Evolutionary conservation across 2,329 filamentous ascomycete species (phyloP), one percentile per base, ranked within the genome.

Genomic region (Dactylellina drechsleri): DNA sequence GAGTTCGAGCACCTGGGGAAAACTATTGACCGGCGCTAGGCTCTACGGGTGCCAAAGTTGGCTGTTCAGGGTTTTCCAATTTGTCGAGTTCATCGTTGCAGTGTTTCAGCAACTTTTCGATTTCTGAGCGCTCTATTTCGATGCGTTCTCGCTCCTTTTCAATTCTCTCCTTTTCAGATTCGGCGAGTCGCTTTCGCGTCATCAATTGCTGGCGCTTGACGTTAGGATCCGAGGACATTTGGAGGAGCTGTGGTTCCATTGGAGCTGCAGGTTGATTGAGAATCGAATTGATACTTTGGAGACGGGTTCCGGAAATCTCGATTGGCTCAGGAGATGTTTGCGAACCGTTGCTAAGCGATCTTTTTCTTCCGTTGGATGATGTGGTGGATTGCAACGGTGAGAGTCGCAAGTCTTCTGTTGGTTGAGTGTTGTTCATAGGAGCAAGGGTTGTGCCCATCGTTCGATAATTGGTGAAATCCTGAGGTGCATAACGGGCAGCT

Each of bases 381-480:
- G 64, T 60, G 41, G 64, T 54, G 3, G 64, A 15, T 36, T 75
- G 71, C 18, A 75, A 16, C 2, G 71, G 70, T 15, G 70, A 74
- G n/a, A 74, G 62, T 61, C 70, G 43, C 0, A 74, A 36, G 18
- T 74, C 70, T 8, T 67, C 62, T 5, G 56, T 43, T 18, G 57
- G 54, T 45, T 68, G 64, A 5, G 23, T 50, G 36, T 60, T 68
- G 7, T 59, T 54, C 57, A 75, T 75, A 6, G 71, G 71, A 6
- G 71, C 61, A 6, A 75, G 20, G 18, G 71, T 75, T 18, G 71
- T 64, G 26, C 71, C 26, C 71, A 59, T 47, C 36, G 41, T 60
- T 16, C 64, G 31, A 31, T 75, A 68, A 47, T 75, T 68, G 10
- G 71, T 75, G 36, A 75, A 75, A 60, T 75, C 71, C 13, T 75